phyloP scores from a whole-genome alignment of 2,329 filamentous ascomycete species.

The Acrodontium crateriforme region DNA sequence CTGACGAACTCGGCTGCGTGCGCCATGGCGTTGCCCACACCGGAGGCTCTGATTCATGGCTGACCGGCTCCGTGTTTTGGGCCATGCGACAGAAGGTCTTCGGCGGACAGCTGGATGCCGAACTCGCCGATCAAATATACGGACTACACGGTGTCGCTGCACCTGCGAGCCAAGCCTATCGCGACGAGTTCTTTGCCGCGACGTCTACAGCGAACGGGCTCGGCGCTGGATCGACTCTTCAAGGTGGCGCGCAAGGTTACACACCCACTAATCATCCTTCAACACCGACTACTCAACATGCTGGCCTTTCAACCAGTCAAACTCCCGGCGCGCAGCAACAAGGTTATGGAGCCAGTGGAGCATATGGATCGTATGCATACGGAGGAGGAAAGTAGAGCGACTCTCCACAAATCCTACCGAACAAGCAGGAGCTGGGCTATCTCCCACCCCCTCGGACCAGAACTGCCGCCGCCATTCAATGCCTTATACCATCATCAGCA shows the following conservation, averaged over 20 bases:
- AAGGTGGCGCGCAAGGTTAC: conserved; percentile 21
- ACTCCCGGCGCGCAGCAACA: conserved; percentile 41
- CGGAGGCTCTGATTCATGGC: conserved; percentile 81
- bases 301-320: conserved; percentile 25
- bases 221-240: conserved; percentile 15
- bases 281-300: conserved; percentile 49
- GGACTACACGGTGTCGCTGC: conserved; percentile 55
- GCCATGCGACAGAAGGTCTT: conserved; percentile 82
- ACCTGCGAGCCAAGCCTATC: conserved; percentile 40
- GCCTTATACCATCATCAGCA: too few species aligned
- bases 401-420: background rate
- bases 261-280: conserved; percentile 40
- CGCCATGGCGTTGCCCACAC: conserved; percentile 79
- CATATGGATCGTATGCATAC: background rate
- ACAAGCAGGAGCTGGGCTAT: background rate
- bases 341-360: background rate
- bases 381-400: background rate
- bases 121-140: conserved; percentile 83
- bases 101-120: conserved; percentile 62
- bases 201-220: conserved; percentile 23
- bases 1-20: conserved; percentile 83
- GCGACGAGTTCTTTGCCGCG: conserved; percentile 30
- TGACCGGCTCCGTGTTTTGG: conserved; percentile 93
- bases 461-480: too few species aligned
- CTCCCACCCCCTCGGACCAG: too few species aligned